These are phyloP conservation scores for Gracilaria caudata DNA, from an alignment of 23 red algal species.

Conservation along the genomic window DNA sequence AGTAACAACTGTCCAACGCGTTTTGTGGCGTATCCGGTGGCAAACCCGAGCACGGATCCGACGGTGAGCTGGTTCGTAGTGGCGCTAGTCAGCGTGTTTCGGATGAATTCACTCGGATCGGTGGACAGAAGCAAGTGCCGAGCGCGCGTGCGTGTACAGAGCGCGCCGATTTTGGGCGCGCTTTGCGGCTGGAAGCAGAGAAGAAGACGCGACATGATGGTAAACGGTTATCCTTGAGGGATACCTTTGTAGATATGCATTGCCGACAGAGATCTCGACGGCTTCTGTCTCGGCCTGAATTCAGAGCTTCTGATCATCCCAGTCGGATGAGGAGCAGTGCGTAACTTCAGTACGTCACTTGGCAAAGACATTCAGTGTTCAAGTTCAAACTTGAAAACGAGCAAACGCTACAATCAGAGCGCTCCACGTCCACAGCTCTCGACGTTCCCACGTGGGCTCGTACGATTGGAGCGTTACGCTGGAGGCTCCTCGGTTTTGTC, in stretches of 20 bases:
- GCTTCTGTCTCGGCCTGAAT: too few species aligned
- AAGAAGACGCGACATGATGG: constrained; percentile 8
- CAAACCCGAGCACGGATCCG: constrained; percentile 68
- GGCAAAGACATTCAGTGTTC: too few species aligned
- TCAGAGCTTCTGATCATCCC: too few species aligned
- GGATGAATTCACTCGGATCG: constrained; percentile 4
- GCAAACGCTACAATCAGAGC: background rate
- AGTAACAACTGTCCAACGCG: constrained; percentile 68
- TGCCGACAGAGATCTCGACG: background rate
- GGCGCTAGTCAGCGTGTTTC: constrained; percentile 3
- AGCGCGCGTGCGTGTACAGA: background rate
- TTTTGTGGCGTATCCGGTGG: constrained; percentile 66
- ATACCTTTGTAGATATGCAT: too few species aligned
- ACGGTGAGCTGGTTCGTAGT: constrained; percentile 61
- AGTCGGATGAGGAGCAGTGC: too few species aligned
- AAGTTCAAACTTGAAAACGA: background rate
- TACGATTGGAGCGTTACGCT: too few species aligned
- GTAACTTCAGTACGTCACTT: too few species aligned
- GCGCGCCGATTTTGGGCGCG: background rate
- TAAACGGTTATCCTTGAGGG: too few species aligned
- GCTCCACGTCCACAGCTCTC: background rate
- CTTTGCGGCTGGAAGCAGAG: constrained; percentile 4
- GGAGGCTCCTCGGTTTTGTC: background rate
- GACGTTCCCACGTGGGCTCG: too few species aligned
- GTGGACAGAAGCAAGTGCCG: background rate